Evolutionary conservation across 371 early-diverging fungal genomes (phyloP).

Genomic region (Mucor indicus): DNA sequence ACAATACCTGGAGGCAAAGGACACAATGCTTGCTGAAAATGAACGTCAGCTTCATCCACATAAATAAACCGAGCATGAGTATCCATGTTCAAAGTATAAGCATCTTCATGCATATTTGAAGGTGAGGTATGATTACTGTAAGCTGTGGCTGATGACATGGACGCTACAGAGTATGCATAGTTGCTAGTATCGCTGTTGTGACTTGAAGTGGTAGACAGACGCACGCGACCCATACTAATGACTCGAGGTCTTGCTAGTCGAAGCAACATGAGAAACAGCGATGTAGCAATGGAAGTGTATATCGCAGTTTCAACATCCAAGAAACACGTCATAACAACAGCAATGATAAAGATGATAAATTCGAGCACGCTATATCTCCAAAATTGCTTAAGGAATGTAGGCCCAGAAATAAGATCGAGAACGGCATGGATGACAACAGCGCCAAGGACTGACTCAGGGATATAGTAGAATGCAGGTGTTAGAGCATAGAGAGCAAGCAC

Average conservation of each 20-base stretch:
- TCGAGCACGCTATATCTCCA: conserved; percentile 47
- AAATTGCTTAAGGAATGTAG: conserved; percentile 21
- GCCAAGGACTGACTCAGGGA: conserved; percentile 76
- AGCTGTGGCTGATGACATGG: conserved; percentile 43
- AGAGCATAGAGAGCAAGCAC: conserved; percentile 75
- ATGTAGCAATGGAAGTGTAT: conserved; percentile 52
- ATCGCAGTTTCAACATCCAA: conserved; percentile 62
- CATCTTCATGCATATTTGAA: neutral
- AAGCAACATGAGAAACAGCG: conserved; percentile 55
- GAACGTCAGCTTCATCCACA: conserved; percentile 11
- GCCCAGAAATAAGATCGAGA: conserved; percentile 47
- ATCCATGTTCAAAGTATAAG: neutral
- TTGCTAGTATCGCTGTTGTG: too few relatives aligned
- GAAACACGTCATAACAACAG: conserved; percentile 63
- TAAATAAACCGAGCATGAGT: conserved; percentile 10
- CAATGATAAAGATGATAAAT: conserved; percentile 44
- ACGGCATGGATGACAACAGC: conserved; percentile 81
- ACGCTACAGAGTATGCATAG: conserved; percentile 35
- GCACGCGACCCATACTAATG: conserved; percentile 20
- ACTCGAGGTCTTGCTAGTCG: conserved; percentile 60
- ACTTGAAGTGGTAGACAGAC: too few relatives aligned
- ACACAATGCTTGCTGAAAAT: conserved; percentile 2
- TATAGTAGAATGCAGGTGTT: conserved; percentile 82
- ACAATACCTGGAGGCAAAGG: conserved; percentile 9
- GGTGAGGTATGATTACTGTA: conserved; percentile 4